These are phyloP conservation scores for Solanum medicagineum DNA, from an alignment of 257 asterid genomes.

Conservation along the genomic window DNA sequence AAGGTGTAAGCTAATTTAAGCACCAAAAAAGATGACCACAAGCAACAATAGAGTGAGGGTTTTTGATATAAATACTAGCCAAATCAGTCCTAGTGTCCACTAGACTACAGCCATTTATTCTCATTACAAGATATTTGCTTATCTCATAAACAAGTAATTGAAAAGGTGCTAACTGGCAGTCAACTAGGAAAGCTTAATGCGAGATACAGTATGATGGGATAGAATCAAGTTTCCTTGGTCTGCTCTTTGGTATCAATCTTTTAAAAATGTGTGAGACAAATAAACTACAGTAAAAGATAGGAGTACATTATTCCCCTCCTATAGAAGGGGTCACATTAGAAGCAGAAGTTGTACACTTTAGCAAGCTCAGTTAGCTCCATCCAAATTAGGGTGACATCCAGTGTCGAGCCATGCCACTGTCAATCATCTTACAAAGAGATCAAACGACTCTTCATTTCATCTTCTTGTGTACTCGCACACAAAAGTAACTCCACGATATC, in stretches of 20 bases:
- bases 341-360: neutral
- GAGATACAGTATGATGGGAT: neutral
- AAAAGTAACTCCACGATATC: neutral
- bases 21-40: neutral
- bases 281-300: neutral
- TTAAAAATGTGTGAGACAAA: neutral
- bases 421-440: neutral
- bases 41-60: neutral
- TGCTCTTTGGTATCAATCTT: neutral
- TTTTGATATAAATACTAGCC: neutral
- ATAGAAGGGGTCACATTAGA: neutral
- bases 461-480: neutral
- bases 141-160: neutral
- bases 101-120: neutral
- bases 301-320: neutral
- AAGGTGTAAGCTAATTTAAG: neutral
- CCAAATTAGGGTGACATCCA: neutral
- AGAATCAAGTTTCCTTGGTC: neutral
- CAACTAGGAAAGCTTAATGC: neutral
- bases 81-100: neutral
- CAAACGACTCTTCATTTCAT: neutral
- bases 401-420: neutral
- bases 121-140: neutral
- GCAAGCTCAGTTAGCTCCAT: neutral
- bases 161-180: neutral